These are phyloP conservation scores for Lentinula boryana DNA, from an alignment of 768 basidiomycete species.

Conservation along the genomic window DNA sequence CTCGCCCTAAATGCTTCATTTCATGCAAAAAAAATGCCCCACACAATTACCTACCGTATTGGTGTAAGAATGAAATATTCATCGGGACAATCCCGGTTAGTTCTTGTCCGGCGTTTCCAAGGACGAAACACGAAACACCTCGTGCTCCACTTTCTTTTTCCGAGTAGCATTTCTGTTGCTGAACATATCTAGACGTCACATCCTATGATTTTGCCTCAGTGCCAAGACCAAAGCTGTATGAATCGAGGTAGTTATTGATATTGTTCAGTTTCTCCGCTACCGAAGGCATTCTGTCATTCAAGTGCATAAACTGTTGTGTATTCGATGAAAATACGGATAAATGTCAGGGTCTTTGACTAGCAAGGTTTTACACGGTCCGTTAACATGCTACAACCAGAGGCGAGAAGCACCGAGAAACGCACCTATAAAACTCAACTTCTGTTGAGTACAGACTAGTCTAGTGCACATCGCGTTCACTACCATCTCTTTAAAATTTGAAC, in stretches of 20 bases:
- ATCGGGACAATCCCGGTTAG: constrained; percentile 1
- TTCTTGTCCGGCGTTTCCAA: neutral
- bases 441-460: neutral
- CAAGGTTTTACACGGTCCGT: neutral
- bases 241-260: neutral
- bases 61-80: neutral
- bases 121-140: neutral
- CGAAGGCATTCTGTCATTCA: neutral
- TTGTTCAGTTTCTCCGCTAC: neutral
- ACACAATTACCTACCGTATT: too few species aligned
- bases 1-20: neutral
- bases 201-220: neutral
- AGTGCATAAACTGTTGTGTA: neutral
- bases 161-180: neutral
- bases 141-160: constrained; percentile 1
- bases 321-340: constrained; percentile 5
- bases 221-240: neutral
- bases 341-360: neutral
- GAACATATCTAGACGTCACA: neutral
- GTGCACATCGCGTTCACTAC: neutral
- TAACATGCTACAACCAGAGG: neutral
- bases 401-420: neutral
- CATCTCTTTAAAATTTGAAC: neutral
- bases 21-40: too few species aligned
- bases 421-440: neutral